Evolutionary conservation across 2,329 filamentous ascomycete genomes (phyloP), one percentile per base, ranked within the genome.

Genomic region (Graphiopsis chlorocephala): DNA sequence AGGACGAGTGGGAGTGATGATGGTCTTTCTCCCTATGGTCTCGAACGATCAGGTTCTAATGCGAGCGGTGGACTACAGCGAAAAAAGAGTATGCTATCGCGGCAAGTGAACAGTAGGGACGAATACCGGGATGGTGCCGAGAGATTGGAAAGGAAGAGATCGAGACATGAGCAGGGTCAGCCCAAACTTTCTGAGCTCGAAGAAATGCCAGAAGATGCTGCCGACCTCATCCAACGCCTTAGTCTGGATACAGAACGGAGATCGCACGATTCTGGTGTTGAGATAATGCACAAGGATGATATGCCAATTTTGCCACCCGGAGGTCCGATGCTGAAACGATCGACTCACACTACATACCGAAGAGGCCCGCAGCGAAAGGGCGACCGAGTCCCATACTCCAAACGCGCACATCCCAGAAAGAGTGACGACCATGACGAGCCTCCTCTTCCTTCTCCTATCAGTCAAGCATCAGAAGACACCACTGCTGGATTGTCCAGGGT

Each of bases 51-150:
- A 78, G 75, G 80, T 14, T 86, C 83, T 4, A 62, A 15, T 12
- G 29, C 60, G 14, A 73, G 78, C 5, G 85, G 85, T 15, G 86
- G 86, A 17, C 76, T 98, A 68, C 85, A 88, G 70, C 86, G 95
- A 72, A 97, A 96, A 78, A 97, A 95, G 78, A 98, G 94, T 0
- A 97, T 96, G 91, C 83, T 99, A 5, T 98, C 94, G 6, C 86
- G 90, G 65, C 93, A 98, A 76, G 91, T 99, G 65, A 91, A 97
- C 70, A 90, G 86, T 68, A 86, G 88, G 20, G 84, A 86, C 42
- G 88, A 87, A 45, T 96, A 95, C 75, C 84, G 90, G 67, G 93
- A 97, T 79, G 93, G 92, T 23, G 90, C 92, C 17, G 93, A 96
- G 66, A 84, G 88, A 67, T 79, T 96, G 65, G 90, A 91, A 72